Evolutionary conservation across 1,284 basidiomycete species (phyloP).

Genomic region (Taiwanofungus camphoratus): DNA sequence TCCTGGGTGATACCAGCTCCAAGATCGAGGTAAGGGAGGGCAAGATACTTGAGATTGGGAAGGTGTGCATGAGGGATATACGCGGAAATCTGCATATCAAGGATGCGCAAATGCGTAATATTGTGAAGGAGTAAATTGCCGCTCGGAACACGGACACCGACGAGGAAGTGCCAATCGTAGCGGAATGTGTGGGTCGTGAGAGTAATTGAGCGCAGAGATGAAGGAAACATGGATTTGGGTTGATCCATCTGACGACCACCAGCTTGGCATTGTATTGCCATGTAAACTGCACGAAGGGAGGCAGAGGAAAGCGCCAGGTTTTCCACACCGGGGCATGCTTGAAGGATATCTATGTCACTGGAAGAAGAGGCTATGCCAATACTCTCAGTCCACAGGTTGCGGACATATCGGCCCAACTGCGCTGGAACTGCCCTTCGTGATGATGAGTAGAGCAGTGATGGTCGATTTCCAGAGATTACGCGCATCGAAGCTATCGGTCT

Average conservation of each 20-base stretch:
- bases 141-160: constrained; percentile 11
- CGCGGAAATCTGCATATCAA: constrained; percentile 19
- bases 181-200: constrained; percentile 23
- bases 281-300: constrained; percentile 19
- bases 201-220: constrained; percentile 16
- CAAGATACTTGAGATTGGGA: constrained; percentile 24
- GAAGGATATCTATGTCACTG: constrained; percentile 19
- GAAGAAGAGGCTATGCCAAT: constrained; percentile 16
- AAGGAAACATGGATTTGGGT: constrained; percentile 8
- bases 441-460: not conserved
- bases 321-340: constrained; percentile 19
- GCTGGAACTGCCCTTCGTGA: constrained; percentile 10
- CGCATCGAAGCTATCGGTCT: constrained; percentile 10
- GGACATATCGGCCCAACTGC: constrained; percentile 18
- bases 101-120: constrained; percentile 24
- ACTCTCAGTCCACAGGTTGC: constrained; percentile 24
- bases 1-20: constrained; percentile 16
- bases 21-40: constrained; percentile 23
- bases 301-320: constrained; percentile 20
- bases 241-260: not conserved
- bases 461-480: constrained; percentile 9
- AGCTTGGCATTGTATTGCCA: constrained; percentile 11
- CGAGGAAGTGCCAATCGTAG: constrained; percentile 22
- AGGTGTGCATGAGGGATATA: constrained; percentile 23
- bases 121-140: constrained; percentile 17